Base-by-base conservation (phyloP, 2,329 filamentous ascomycete species). In the Sporothrix sp. region DNA sequence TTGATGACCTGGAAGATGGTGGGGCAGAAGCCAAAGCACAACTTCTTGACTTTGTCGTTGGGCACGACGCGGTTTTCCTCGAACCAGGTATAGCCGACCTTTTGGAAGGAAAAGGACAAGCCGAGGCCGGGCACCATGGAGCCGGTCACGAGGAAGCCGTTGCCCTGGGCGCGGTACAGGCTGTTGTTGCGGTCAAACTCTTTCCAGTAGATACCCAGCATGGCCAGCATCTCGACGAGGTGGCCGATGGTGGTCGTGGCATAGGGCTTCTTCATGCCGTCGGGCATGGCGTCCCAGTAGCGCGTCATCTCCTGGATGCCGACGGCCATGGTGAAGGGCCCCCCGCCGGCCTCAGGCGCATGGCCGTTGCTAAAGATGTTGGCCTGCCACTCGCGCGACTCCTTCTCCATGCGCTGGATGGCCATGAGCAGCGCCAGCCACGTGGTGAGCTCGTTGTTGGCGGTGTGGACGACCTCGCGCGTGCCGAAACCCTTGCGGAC, bases 191-290 rank as follows among this genome's bases (percentile, higher is more conserved):
- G 68, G 56, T 79, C 73, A 56, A 80, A 80, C 46, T 75, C 72
- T 52, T 73, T 75, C 77, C 77, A 81, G 60, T 79, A 70, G 9
- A 81, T 67, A 8, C 76, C 74, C 16, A 78, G 62, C 50, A 73
- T 70, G 2, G 72, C 72, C 35, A 73, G 66, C 51, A 78, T 71
- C 63, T 78, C 75, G 27, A 78, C 62, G 3, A 78, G 60, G 55
- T 78, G 75, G 52, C 72, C 76, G 55, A 78, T 73, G 28, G 74
- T 72, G 0, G 71, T 76, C 1, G 71, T 77, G 3, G 72, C 73
- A 48, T 74, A 76, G 0, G 73, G 73, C 32, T 72, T 72, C 40
- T 66, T 68, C 42, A 75, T 58, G 30, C 63, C 63, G 3, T 65
- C 49, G 1, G 73, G 73, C 71, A 76, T 76, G 2, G 67, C 73